These are phyloP conservation scores for Mycocentrospora acerina DNA, from an alignment of 2,329 filamentous ascomycete genomes.

Conservation along the genomic window DNA sequence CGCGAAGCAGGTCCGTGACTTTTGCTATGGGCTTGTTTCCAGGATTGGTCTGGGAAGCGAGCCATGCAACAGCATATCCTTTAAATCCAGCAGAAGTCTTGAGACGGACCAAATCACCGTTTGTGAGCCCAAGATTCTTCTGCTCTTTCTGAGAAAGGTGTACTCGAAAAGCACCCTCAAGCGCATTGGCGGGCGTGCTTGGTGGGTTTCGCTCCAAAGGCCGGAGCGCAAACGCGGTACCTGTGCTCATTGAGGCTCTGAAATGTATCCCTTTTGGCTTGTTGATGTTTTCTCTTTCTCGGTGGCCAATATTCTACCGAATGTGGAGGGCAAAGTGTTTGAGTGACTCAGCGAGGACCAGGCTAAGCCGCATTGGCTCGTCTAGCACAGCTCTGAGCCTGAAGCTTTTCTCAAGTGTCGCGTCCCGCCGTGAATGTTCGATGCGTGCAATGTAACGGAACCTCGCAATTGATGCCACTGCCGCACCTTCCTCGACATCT, in stretches of 20 bases:
- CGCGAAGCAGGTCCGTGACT: conserved; percentile 72
- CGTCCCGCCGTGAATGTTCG: conserved; percentile 5
- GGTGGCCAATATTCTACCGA: conserved; percentile 1
- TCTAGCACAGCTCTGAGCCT: conserved; percentile 9
- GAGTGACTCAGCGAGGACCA: conserved; percentile 21
- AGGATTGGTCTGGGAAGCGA: conserved; percentile 49
- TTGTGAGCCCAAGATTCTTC: conserved; percentile 54
- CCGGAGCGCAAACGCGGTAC: conserved; percentile 53
- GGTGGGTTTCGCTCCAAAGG: conserved; percentile 52
- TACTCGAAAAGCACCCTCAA: conserved; percentile 61
- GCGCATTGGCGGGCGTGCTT: conserved; percentile 47
- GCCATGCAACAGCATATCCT: conserved; percentile 65
- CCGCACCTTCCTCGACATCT: conserved; percentile 44
- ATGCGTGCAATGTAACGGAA: conserved; percentile 36
- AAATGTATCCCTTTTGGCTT: not conserved
- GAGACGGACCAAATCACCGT: conserved; percentile 62
- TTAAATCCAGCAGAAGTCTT: conserved; percentile 44
- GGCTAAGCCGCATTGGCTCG: conserved; percentile 10
- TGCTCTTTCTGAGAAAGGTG: conserved; percentile 59
- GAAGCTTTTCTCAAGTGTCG: conserved; percentile 20
- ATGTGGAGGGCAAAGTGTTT: conserved; percentile 12
- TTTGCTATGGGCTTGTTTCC: conserved; percentile 49
- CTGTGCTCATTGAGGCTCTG: conserved; percentile 20
- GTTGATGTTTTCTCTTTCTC: not conserved
- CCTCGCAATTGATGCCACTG: conserved; percentile 48